These are phyloP conservation scores for Mallotus repandus DNA, from an alignment of 441 rosid genomes.

Conservation along the genomic window DNA sequence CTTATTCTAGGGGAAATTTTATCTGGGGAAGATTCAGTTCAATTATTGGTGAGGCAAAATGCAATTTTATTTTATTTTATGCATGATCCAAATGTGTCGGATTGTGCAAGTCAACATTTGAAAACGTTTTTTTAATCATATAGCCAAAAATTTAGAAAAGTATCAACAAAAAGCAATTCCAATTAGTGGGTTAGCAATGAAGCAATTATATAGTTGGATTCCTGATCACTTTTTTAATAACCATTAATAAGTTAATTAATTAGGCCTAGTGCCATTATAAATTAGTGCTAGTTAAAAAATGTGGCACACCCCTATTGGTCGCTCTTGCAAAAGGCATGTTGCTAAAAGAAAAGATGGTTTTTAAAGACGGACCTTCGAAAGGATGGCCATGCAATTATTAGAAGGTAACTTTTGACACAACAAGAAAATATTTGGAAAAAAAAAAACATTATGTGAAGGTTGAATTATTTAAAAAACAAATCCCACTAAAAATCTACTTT, in stretches of 20 bases:
- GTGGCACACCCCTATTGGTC: neutral
- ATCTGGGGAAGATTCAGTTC: constrained; percentile 20
- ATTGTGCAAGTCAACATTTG: neutral
- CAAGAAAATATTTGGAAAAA: neutral
- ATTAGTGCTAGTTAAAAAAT: neutral
- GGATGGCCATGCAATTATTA: neutral
- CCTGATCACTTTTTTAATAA: too few relatives aligned
- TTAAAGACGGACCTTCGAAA: neutral
- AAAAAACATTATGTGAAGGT: too few relatives aligned
- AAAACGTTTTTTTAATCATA: neutral
- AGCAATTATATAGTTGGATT: neutral
- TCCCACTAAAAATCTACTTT: neutral
- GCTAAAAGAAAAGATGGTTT: neutral
- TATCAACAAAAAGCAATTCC: neutral
- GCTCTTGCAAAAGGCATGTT: neutral
- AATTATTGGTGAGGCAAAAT: constrained; percentile 1
- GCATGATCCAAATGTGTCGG: constrained; percentile 3
- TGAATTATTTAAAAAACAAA: neutral
- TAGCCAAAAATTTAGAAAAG: neutral
- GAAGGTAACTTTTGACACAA: neutral
- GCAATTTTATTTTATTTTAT: neutral
- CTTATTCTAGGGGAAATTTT: neutral
- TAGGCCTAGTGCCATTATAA: neutral
- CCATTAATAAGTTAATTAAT: neutral
- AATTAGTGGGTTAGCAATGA: neutral